Base-by-base conservation (phyloP, 805 yeast species). In the Barnettozyma wickerhamii region DNA sequence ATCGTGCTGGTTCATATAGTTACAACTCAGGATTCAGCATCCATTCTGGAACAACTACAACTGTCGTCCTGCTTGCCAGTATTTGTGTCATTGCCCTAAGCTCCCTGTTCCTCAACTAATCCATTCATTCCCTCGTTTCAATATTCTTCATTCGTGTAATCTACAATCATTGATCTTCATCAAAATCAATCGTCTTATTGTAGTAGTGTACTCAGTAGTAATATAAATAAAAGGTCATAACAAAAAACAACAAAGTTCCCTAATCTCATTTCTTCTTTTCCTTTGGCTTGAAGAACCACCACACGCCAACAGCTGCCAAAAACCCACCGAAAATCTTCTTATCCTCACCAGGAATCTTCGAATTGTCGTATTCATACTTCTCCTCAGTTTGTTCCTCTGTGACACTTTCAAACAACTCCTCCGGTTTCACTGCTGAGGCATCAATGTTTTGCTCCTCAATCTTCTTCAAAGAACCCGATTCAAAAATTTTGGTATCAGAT, bases 241-340 rank as follows among this genome's bases (percentile, higher is more conserved):
- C 30, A 28, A 12, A 28, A 23, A 23, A 9, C 26, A 23, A 9
- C 26, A 23, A 23, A 9, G 26, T n/a, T n/a, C n/a, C n/a, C n/a
- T n/a, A n/a, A 23, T 9, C 12, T 14, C 14, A 24, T 19, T 34
- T 30, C 33, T 37, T 42, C 19, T 37, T 42, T 13, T 39, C 30
- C 33, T 33, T 46, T 41, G 46, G 39, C 29, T 48, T 56, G 32
- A 48, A 41, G 4, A 46, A 42, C 61, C 62, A 60, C 63, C 65
- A 59, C 20, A 52, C 47, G 19, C 55, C 57, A 33, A 58, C 51
- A 13, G 49, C 46, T 15, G 57, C 58, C 12, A 51, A 45, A 30
- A 54, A 44, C 10, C 59, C 55, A 6, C 46, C 43, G 41, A 59
- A 42, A 35, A 53, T 43, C 18, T 41, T 36, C 42, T 56, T 60